These are phyloP conservation scores for Vitis cinerea DNA, from an alignment of 164 flowering plant species.

Conservation along the genomic window DNA sequence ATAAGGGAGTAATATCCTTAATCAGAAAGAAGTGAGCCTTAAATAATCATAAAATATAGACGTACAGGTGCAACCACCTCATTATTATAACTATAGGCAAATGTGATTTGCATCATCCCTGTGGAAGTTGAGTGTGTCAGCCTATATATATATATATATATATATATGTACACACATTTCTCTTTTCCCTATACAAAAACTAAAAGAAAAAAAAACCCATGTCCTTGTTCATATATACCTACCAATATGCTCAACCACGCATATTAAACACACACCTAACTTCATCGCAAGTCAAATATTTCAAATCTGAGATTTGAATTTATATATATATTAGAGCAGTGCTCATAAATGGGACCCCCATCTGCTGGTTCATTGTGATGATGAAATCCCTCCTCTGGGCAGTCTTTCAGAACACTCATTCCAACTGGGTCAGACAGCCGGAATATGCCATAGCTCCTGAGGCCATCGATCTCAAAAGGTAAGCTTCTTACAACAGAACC, in stretches of 20 bases:
- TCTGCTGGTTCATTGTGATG: constrained; percentile 57
- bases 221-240: not conserved
- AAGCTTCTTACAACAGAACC: not conserved
- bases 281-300: constrained; percentile 65
- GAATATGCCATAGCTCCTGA: constrained; percentile 71
- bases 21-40: no score
- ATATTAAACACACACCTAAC: not conserved
- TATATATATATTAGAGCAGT: constrained; percentile 61
- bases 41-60: no score
- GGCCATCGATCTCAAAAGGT: not conserved
- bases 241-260: not conserved
- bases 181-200: no score
- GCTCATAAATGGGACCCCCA: constrained; percentile 65
- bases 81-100: no score
- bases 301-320: constrained; percentile 77
- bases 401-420: constrained; percentile 50
- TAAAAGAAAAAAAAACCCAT: no score
- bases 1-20: no score
- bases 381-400: constrained; percentile 72
- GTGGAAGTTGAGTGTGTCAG: no score
- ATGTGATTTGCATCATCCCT: no score
- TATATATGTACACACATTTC: no score
- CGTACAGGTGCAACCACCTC: no score
- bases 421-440: constrained; percentile 68
- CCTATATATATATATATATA: no score